phyloP scores from a whole-genome alignment of 306 rosid species.

The Canavalia ensiformis region DNA sequence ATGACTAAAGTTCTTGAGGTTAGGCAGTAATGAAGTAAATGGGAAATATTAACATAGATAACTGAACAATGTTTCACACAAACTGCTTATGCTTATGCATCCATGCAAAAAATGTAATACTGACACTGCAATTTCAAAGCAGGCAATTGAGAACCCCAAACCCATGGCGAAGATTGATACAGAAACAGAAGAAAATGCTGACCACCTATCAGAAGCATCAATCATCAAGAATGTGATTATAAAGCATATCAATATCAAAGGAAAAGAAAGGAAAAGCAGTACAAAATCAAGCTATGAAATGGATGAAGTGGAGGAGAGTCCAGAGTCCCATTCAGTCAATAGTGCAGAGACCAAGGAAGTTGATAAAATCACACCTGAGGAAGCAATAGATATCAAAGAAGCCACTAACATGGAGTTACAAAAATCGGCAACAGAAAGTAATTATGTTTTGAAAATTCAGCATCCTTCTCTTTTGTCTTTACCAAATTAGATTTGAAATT shows the following conservation, averaged over 20 bases:
- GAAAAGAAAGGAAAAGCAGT: not conserved
- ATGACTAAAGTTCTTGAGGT: not conserved
- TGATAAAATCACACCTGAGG: not conserved
- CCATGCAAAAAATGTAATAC: not conserved
- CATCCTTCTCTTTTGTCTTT: not conserved
- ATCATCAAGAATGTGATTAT: slow-evolving; percentile 10
- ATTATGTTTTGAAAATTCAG: not conserved
- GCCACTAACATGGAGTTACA: not conserved
- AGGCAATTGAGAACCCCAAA: not conserved
- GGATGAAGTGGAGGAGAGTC: not conserved
- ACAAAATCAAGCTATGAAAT: not conserved
- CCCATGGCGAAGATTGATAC: not conserved
- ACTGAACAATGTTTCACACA: not conserved
- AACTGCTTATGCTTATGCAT: not conserved
- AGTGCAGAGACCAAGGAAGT: not conserved
- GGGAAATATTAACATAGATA: not conserved
- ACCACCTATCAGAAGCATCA: not conserved
- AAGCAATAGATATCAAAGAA: not conserved
- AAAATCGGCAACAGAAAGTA: slow-evolving; percentile 13
- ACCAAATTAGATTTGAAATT: not conserved
- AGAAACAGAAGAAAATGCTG: not conserved
- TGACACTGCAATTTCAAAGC: slow-evolving; percentile 2
- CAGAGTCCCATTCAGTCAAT: not conserved
- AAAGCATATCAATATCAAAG: not conserved
- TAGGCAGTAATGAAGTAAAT: not conserved